Percentiles rank a stretch among this genome's conserved stretches.
These are phyloP conservation scores for Passiflora organensis DNA, from an alignment of 345 rosid species.

Conservation along the genomic window DNA sequence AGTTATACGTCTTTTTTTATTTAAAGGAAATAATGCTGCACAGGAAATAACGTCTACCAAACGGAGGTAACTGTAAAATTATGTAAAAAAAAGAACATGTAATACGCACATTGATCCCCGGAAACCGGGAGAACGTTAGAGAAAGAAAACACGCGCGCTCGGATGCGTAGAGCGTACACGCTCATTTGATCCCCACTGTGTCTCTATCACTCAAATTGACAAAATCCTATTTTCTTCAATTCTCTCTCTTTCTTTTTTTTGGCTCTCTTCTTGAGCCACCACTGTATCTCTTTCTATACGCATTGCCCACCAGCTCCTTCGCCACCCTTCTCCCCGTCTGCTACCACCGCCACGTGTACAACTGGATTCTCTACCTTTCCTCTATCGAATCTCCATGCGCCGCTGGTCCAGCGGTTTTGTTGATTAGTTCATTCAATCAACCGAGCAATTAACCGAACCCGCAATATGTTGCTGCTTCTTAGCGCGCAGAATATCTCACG, in stretches of 20 bases:
- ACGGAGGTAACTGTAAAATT: not conserved
- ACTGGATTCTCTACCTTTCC: conserved; percentile 75
- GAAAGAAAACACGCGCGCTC: not conserved
- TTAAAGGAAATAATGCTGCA: too few species aligned
- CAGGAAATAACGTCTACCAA: too few species aligned
- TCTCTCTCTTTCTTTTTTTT: not conserved
- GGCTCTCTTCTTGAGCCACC: not conserved
- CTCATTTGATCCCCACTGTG: conserved; percentile 1
- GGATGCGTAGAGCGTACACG: not conserved
- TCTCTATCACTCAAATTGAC: too few species aligned
- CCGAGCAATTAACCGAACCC: too few species aligned
- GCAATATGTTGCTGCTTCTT: too few species aligned
- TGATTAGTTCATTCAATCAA: conserved; percentile 40
- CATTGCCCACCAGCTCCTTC: not conserved
- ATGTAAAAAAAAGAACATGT: too few species aligned
- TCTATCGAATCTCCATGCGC: conserved; percentile 66
- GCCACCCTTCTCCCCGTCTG: not conserved
- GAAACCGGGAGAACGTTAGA: too few species aligned
- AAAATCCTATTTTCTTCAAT: conserved; percentile 32
- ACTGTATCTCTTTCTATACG: conserved; percentile 1
- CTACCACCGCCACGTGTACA: conserved; percentile 25
- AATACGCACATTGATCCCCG: too few species aligned
- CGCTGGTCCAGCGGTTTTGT: conserved; percentile 95
- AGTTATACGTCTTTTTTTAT: too few species aligned
- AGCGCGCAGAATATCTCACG: too few species aligned